Base-by-base conservation (phyloP, 805 yeast species). In the Pichia ethanolica region DNA sequence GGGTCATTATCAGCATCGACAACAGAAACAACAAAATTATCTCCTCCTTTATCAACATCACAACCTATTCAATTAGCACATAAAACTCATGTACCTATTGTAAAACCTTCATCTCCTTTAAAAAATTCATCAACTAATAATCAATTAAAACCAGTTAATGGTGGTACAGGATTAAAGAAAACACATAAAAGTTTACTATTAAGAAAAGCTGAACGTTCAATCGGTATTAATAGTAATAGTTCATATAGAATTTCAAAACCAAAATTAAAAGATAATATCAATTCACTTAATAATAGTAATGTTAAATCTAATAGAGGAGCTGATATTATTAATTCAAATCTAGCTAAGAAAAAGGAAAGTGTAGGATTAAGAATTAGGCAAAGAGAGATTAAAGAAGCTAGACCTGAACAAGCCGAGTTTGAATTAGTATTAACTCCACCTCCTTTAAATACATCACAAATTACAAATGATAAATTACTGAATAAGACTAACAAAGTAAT, bases 201-300 rank as follows among this genome's bases (percentile, higher is more conserved):
- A 11, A 35, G 59, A 25, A 58, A 59, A 6, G 59, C 61, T 6
- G 58, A 55, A 45, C 53, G 58, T 36, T 59, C 55, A 5, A 49
- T 52, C 10, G 53, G 52, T 12, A 49, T 49, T 5, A 45, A 37
- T 44, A 35, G 38, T 13, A 39, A 27, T 30, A 30, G 9, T 7
- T 6, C 32, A 45, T 4, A 52, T 32, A 20, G 32, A 48, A 33
- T 34, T 12, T 35, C 27, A 13, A 44, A 38, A 39, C 41, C 45
- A 13, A 43, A 14, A 46, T 9, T 32, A 26, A 41, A 30, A 4
- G 32, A 44, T 7, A 27, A 25, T 30, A 14, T 30, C 9, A 30
- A 30, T 30, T 30, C 9, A 30, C 32, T 7, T 7, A 30, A 30
- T 7, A 30, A 30, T 30, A 30, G 1, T 1, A 9, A 30, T 30